These are phyloP conservation scores for Aquanectria penicillioides DNA, from an alignment of 2,329 filamentous ascomycete species.

Conservation along the genomic window DNA sequence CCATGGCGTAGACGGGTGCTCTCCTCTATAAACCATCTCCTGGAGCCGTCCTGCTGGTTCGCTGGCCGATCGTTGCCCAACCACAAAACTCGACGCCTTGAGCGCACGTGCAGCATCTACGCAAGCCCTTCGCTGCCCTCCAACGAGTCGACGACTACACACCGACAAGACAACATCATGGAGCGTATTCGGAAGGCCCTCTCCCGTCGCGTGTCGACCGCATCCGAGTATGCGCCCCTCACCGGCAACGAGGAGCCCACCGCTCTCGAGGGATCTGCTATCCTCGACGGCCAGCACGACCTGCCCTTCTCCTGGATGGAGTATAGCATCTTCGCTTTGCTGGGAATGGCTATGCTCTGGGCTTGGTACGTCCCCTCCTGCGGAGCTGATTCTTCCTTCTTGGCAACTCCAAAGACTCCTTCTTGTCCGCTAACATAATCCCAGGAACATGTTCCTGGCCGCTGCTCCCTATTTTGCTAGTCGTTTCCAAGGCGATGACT, in stretches of 20 bases:
- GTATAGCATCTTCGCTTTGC: conserved; percentile 84
- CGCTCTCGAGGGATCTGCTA: conserved; percentile 38
- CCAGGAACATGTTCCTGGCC: conserved; percentile 97
- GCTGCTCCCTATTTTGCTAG: conserved; percentile 91
- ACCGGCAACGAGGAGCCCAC: conserved; percentile 41
- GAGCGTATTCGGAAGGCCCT: conserved; percentile 41
- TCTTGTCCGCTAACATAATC: neutral
- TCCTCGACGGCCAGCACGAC: conserved; percentile 49
- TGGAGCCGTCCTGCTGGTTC: no score
- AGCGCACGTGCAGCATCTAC: neutral
- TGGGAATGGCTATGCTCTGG: conserved; percentile 96
- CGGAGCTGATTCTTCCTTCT: no score
- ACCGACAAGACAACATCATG: conserved; percentile 32
- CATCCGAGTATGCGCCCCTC: conserved; percentile 48
- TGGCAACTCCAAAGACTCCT: no score
- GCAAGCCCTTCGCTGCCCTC: neutral
- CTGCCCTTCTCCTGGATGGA: conserved; percentile 83
- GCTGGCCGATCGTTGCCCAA: no score
- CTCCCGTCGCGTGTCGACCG: conserved; percentile 32
- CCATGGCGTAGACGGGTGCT: conserved; percentile 18
- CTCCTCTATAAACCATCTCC: neutral
- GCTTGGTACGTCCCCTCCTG: conserved; percentile 79
- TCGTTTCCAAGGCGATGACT: conserved; percentile 77
- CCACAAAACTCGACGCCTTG: no score
- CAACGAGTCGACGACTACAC: neutral